A percentile compares a stretch with the other conserved stretches of the same genome.
phyloP scores from a whole-genome alignment of 176 grass and related monocot genomes.

The Ensete glaucum region DNA sequence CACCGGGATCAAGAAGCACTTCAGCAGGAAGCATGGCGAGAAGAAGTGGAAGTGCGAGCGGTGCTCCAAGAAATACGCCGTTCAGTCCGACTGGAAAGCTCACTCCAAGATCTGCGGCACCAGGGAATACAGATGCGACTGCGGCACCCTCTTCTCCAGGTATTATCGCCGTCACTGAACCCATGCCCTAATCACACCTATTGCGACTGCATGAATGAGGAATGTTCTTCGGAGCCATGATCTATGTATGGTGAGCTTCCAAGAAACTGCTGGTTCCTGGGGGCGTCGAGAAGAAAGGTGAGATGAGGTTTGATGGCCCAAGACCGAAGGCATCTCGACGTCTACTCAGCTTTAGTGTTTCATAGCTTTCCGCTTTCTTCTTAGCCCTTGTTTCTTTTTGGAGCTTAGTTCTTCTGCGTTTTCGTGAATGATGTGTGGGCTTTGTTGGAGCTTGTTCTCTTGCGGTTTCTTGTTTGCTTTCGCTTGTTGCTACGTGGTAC shows the following conservation, averaged over 20 bases:
- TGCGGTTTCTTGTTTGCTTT: neutral
- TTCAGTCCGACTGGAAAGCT: constrained; percentile 94
- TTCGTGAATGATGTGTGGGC: constrained; percentile 10
- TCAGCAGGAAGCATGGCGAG: constrained; percentile 91
- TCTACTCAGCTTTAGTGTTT: neutral
- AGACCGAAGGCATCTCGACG: too few species aligned
- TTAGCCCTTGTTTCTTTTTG: constrained; percentile 26
- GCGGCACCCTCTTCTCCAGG: constrained; percentile 88
- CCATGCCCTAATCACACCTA: neutral
- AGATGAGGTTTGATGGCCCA: too few species aligned
- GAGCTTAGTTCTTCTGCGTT: constrained; percentile 4
- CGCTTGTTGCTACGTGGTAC: neutral
- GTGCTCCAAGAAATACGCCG: constrained; percentile 90
- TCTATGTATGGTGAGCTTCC: too few species aligned
- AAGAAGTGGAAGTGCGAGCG: constrained; percentile 99
- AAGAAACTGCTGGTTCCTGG: too few species aligned
- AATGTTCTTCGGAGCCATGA: too few species aligned
- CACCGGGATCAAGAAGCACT: constrained; percentile 98
- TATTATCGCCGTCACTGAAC: neutral
- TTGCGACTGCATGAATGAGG: too few species aligned
- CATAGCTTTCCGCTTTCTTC: constrained; percentile 4
- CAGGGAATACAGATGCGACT: constrained; percentile 84
- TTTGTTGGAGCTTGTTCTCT: constrained; percentile 7
- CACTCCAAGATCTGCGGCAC: constrained; percentile 96
- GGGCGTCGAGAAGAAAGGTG: too few species aligned